Evolutionary conservation across 83 land plant genomes (phyloP).

Genomic region (Larix sibirica): DNA sequence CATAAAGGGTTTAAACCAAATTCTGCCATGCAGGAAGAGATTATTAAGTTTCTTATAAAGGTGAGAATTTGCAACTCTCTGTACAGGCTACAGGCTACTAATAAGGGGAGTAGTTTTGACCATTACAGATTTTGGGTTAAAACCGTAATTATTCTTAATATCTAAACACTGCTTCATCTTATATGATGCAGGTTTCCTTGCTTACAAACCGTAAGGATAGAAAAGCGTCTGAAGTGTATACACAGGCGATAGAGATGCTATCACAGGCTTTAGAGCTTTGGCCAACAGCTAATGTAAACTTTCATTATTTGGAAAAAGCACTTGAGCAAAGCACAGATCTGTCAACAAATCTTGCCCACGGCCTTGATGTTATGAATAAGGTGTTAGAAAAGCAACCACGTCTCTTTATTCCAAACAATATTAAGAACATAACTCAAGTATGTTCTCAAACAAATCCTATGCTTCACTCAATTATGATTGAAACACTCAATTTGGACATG

Average conservation of each 20-base stretch:
- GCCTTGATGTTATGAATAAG: conserved; percentile 95
- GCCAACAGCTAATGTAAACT: conserved; percentile 97
- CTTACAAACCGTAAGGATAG: conserved; percentile 94
- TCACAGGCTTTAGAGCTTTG: conserved; percentile 96
- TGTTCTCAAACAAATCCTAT: background rate
- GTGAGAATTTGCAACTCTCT: conserved; percentile 32
- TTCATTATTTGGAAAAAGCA: conserved; percentile 88
- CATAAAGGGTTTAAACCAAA: conserved; percentile 97
- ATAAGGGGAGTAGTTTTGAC: too few relatives aligned
- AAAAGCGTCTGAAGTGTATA: conserved; percentile 82
- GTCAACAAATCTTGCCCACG: conserved; percentile 93
- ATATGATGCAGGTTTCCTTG: conserved; percentile 72
- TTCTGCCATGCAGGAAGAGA: conserved; percentile 99
- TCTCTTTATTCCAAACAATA: conserved; percentile 88
- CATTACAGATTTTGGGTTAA: conserved; percentile 37
- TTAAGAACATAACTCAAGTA: conserved; percentile 94
- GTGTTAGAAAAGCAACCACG: conserved; percentile 99
- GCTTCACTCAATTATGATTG: too few relatives aligned
- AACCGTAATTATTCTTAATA: conserved; percentile 27
- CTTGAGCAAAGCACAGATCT: conserved; percentile 89
- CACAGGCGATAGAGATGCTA: conserved; percentile 87
- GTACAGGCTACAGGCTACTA: too few relatives aligned
- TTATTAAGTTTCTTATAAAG: conserved; percentile 94
- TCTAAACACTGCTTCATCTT: background rate
- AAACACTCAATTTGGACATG: too few relatives aligned